Evolutionary conservation across 176 grass and related monocot species (phyloP).

Genomic region (Luzula sylvatica): DNA sequence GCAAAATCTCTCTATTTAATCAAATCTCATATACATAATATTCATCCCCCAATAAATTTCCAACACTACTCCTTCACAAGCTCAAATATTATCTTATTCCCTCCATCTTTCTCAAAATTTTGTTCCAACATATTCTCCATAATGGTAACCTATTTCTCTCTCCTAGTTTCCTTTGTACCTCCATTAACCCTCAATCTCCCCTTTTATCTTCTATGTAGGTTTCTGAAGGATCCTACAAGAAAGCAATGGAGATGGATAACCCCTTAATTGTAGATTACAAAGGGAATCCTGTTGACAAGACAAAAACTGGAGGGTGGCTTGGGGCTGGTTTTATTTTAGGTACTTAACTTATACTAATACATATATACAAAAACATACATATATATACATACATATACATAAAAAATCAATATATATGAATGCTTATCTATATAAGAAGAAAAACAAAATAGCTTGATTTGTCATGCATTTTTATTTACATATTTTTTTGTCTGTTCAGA

Average conservation of each 20-base stretch:
- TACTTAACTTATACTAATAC: not conserved
- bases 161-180: not conserved
- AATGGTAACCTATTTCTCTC: not conserved
- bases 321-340: constrained; percentile 42
- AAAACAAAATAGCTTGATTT: too few species aligned
- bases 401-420: too few species aligned
- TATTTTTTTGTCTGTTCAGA: too few species aligned
- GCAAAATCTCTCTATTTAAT: not conserved
- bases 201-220: constrained; percentile 15
- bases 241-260: not conserved
- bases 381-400: not conserved
- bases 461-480: too few species aligned
- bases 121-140: not conserved
- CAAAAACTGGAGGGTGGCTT: constrained; percentile 45
- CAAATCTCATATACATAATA: not conserved
- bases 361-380: too few species aligned
- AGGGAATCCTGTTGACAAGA: constrained; percentile 52
- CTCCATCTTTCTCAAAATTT: not conserved
- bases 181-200: not conserved
- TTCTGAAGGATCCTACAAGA: constrained; percentile 7
- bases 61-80: not conserved
- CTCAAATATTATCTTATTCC: not conserved
- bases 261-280: constrained; percentile 29
- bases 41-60: not conserved
- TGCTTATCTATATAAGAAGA: too few species aligned